Percentiles rank a stretch among this genome's conserved stretches.
phyloP scores from a whole-genome alignment of 2,329 filamentous ascomycete species.

The Mycocentrospora acerina region DNA sequence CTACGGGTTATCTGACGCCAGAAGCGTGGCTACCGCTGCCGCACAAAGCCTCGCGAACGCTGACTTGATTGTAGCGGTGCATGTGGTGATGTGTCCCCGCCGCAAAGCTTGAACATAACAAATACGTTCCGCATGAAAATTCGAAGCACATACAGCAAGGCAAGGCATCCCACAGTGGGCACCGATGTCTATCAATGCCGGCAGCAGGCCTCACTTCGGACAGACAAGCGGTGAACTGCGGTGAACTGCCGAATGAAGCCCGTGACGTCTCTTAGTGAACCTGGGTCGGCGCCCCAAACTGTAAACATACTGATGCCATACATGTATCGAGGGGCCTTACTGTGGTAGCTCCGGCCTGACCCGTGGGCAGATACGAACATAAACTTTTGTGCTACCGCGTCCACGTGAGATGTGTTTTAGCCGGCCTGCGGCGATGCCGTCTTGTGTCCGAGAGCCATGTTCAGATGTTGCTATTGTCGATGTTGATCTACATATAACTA shows the following conservation, averaged over 20 bases:
- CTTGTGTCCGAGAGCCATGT: constrained; percentile 35
- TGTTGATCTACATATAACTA: too few species aligned
- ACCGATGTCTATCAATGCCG: constrained; percentile 12
- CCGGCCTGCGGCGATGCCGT: constrained; percentile 29
- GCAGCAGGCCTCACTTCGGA: constrained; percentile 14
- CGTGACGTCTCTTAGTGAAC: constrained; percentile 26
- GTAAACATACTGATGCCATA: constrained; percentile 14
- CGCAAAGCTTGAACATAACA: constrained; percentile 21
- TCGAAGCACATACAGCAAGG: constrained; percentile 16
- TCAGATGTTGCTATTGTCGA: constrained; percentile 21
- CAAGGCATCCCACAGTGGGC: constrained; percentile 16
- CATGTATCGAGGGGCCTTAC: constrained; percentile 23
- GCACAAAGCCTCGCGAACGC: constrained; percentile 38
- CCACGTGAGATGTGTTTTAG: constrained; percentile 32
- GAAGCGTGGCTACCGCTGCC: constrained; percentile 36
- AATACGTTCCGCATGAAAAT: constrained; percentile 12
- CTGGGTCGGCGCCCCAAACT: constrained; percentile 18
- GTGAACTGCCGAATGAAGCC: constrained; percentile 35
- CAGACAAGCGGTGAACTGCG: constrained; percentile 36
- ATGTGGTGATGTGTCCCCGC: constrained; percentile 40
- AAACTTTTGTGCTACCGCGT: constrained; percentile 15
- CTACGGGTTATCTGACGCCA: constrained; percentile 38
- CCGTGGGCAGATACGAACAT: constrained; percentile 23
- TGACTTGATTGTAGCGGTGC: constrained; percentile 41
- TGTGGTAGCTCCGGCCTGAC: constrained; percentile 33